phyloP scores from a whole-genome alignment of 2,329 filamentous ascomycete species.

The Emergomyces africanus region DNA sequence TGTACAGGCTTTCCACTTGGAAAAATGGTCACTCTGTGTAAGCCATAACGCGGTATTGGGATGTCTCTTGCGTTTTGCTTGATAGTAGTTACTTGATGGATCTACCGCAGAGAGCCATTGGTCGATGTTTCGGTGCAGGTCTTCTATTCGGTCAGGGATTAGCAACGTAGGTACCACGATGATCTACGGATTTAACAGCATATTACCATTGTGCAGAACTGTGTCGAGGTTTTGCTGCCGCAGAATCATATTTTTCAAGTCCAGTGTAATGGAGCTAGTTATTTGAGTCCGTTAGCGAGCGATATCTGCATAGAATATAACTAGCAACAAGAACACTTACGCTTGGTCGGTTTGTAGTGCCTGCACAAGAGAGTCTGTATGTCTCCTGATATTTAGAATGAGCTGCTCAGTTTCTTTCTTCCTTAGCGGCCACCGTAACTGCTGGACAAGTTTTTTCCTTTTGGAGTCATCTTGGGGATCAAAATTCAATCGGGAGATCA shows the following conservation, averaged over 20 bases:
- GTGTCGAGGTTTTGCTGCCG: neutral
- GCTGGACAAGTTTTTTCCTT: neutral
- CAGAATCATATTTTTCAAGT: neutral
- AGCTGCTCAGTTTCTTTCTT: neutral
- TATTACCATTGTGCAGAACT: neutral
- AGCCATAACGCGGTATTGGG: constrained; percentile 8
- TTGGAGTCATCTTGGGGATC: neutral
- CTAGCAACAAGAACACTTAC: neutral
- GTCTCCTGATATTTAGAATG: neutral
- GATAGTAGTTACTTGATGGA: constrained; percentile 7
- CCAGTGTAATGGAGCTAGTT: neutral
- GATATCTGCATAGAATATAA: neutral
- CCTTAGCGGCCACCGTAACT: neutral
- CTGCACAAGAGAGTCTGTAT: neutral
- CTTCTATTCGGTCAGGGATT: neutral
- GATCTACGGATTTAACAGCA: neutral
- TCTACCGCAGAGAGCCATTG: constrained; percentile 4
- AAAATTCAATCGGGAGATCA: neutral
- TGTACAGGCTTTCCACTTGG: constrained; percentile 2
- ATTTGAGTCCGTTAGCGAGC: neutral
- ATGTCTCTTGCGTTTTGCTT: constrained; percentile 5
- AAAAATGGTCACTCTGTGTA: constrained; percentile 2
- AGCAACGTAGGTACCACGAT: neutral
- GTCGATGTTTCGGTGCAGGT: neutral
- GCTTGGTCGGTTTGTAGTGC: neutral